Conservation (phyloP, 2,329 filamentous ascomycete genomes). For the Orbilia blumenaviensis region DNA sequence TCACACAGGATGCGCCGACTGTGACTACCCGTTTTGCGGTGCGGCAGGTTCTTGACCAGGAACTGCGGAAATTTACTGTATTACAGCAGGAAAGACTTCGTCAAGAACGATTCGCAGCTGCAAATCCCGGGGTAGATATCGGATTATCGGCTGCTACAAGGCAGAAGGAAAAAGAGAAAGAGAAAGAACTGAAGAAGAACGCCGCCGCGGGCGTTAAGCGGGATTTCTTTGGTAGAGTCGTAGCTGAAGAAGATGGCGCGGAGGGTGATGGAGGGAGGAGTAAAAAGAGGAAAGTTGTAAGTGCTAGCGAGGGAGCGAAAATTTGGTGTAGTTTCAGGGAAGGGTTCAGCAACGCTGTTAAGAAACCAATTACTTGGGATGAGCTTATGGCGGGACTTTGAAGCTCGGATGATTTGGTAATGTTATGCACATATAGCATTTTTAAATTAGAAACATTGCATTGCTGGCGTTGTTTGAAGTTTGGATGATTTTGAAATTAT, state of each 20-base stretch:
- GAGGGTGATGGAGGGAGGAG: constrained; percentile 60
- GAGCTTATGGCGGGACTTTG: constrained; percentile 77
- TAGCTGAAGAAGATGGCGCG: constrained; percentile 65
- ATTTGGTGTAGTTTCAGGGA: constrained; percentile 92
- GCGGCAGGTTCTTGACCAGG: constrained; percentile 89
- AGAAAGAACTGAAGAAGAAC: constrained; percentile 57
- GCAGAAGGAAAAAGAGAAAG: constrained; percentile 59
- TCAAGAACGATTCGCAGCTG: constrained; percentile 63
- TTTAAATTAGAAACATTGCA: not conserved
- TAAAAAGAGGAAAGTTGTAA: constrained; percentile 59
- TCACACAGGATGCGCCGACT: constrained; percentile 65
- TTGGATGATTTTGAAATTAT: not conserved
- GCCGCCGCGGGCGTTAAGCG: constrained; percentile 67
- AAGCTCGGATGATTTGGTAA: not conserved
- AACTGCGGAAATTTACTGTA: constrained; percentile 77
- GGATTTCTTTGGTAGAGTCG: constrained; percentile 85
- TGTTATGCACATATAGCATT: not conserved
- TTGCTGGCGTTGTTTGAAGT: not conserved
- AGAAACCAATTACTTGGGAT: constrained; percentile 81
- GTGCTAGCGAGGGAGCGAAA: constrained; percentile 64
- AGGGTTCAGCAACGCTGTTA: constrained; percentile 89
- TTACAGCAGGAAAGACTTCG: constrained; percentile 74
- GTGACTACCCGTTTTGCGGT: constrained; percentile 82
- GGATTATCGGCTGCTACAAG: constrained; percentile 57
- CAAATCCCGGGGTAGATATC: constrained; percentile 61